Evolutionary conservation across 2,329 filamentous ascomycete genomes (phyloP), one percentile per base, ranked within the genome.

Genomic region (Aspergillus sp.): DNA sequence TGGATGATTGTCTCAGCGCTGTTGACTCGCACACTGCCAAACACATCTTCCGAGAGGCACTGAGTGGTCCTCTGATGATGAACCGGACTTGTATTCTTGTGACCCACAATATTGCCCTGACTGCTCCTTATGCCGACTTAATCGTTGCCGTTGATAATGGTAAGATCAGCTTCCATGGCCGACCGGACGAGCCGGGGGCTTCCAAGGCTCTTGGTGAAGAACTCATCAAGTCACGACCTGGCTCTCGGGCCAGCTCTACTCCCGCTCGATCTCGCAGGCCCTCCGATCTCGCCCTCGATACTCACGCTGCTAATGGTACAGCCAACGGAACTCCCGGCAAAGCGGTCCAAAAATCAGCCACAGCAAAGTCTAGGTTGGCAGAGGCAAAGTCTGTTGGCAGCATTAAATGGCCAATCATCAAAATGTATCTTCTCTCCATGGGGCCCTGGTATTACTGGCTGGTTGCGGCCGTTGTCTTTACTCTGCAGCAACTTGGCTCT

Each of bases 21-120:
- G 95, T 99, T 35, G 95, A 99, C 73, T 96, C 95, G 3, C 95
- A 99, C 68, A 98, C 95, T 0, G 93, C 93, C 2, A 96, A 97
- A 73, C 97, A 96, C 88, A 98, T 99, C 64, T 98, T 98, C 77
- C 90, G 89, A 71, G 90, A 96, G 74, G 96, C 93, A 59, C 88
- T 99, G 62, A 88, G 88, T 66, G 95, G 95, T 2, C 90, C 91
- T 6, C 77, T 99, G 52, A 98, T 99, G 95, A 79, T 84, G 57
- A 83, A 87, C 69, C 87, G 95, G 43, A 98, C 95, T 27, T 98
- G 95, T 73, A 91, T 99, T 54, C 82, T 99, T 44, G 93, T 99
- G 37, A 97, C 95, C 0, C 95, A 99, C 79, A 99, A 98, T 69
- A 85, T 95, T 27, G 85, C 90, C n/a, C 84, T 99, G 17, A 95